Base-by-base conservation (phyloP, 306 rosid species). In the Cicer bijugum region DNA sequence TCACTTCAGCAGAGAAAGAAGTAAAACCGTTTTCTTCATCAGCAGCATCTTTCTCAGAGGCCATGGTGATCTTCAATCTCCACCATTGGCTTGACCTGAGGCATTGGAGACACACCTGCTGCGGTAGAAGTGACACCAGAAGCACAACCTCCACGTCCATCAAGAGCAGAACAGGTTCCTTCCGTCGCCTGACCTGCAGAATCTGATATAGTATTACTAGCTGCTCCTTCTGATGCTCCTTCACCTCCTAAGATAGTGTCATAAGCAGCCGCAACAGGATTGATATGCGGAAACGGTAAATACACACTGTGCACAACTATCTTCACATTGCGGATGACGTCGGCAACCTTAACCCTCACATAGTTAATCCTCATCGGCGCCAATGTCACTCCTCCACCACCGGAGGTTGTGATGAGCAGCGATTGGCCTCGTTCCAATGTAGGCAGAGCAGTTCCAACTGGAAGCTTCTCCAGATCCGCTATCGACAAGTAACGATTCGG, bases 21-120 rank as follows among this genome's bases (percentile, higher is more conserved):
- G 59, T 66, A 43, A 7, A 7, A 50, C 63, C 12, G 3, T 4
- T 3, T 23, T 47, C 78, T 33, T 20, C 72, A 46, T 12, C 44
- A 50, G 33, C 56, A 46, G 47, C n/a, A 33, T 80, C 70, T 58
- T 45, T 45, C 28, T 75, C 81, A 81, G 59, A 83, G 82, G 48
- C 91, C 96, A 75, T 87, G 88, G 78, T 84, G 95, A 51, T 89
- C 96, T 81, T 89, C 96, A 12, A 85, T 85, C 66, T 89, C 91
- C 80, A 68, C 87, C 71, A 65, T 63, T 11, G 82, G 78, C 67
- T 76, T 81, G 33, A 43, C 86, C 56, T 80, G 84, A 71, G 87
- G 84, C 80, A 74, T 76, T 0, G 91, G 87, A 2, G 67, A 42
- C 64, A 80, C 4, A 28, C 45, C 44, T 20, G 12, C 39, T 35